These are phyloP conservation scores for Phoma sp. DNA, from an alignment of 2,329 filamentous ascomycete genomes.

Conservation along the genomic window DNA sequence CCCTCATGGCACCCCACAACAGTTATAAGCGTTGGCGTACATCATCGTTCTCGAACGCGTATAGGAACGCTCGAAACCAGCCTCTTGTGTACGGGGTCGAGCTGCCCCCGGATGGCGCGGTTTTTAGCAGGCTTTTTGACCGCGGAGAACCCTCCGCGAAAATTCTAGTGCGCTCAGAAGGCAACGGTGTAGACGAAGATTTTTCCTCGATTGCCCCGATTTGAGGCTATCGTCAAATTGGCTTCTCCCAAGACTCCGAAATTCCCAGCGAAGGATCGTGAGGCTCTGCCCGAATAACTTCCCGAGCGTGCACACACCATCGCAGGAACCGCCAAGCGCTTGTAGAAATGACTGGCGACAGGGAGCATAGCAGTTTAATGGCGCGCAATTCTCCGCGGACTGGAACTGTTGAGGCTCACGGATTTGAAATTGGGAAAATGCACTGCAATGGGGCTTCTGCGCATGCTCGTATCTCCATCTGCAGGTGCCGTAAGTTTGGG, in stretches of 20 bases:
- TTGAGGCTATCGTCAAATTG: conserved; percentile 18
- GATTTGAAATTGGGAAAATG: neutral
- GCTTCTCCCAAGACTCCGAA: conserved; percentile 24
- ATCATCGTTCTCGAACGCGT: conserved; percentile 21
- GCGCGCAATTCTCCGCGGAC: too few species aligned
- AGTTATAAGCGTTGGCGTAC: conserved; percentile 21
- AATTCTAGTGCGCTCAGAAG: neutral
- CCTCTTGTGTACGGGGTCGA: conserved; percentile 16
- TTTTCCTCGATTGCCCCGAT: conserved; percentile 15
- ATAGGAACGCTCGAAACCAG: conserved; percentile 13
- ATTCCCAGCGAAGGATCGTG: conserved; percentile 17
- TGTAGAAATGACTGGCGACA: conserved; percentile 15
- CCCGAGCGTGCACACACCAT: conserved; percentile 25
- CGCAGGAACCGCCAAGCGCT: conserved; percentile 10
- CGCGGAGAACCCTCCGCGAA: conserved; percentile 14
- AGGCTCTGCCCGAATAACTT: conserved; percentile 10
- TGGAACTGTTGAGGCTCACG: neutral
- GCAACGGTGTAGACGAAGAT: conserved; percentile 17
- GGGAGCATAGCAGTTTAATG: conserved; percentile 4
- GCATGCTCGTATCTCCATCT: too few species aligned
- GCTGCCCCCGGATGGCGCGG: conserved; percentile 2
- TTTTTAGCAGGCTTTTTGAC: conserved; percentile 8
- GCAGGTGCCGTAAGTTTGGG: too few species aligned
- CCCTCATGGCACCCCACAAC: conserved; percentile 28
- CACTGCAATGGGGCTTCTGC: too few species aligned